phyloP scores from a whole-genome alignment of 2,329 filamentous ascomycete genomes.

The Alternaria solani region DNA sequence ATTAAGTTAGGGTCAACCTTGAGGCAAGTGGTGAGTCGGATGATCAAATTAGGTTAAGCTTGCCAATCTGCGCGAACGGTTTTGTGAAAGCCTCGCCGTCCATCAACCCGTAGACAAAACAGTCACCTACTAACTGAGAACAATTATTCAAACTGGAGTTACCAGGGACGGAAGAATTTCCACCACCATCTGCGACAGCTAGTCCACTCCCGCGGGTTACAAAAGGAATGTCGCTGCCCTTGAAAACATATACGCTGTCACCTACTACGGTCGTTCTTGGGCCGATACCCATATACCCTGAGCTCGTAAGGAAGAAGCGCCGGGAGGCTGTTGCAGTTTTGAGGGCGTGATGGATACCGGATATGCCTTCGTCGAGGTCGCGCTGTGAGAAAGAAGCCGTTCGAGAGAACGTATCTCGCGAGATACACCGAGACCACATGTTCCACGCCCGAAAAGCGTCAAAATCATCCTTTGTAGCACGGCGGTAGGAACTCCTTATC shows the following conservation, averaged over 20 bases:
- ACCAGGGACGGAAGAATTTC: background rate
- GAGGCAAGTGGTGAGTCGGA: background rate
- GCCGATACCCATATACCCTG: constrained; percentile 31
- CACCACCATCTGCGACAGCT: background rate
- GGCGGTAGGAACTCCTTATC: constrained; percentile 12
- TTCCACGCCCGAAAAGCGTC: constrained; percentile 26
- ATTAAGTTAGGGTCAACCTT: background rate
- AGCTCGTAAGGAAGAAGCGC: constrained; percentile 29
- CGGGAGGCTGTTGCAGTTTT: constrained; percentile 28
- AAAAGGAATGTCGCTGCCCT: constrained; percentile 28
- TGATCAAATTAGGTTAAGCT: constrained; percentile 7
- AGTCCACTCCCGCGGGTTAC: constrained; percentile 13
- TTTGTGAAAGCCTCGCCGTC: constrained; percentile 24
- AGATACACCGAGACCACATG: constrained; percentile 34
- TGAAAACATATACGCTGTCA: constrained; percentile 23
- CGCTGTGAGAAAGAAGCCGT: constrained; percentile 14
- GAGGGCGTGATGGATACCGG: constrained; percentile 25
- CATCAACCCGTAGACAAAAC: constrained; percentile 30
- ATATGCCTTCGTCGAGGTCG: constrained; percentile 25
- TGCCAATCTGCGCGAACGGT: background rate
- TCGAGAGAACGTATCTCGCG: constrained; percentile 25
- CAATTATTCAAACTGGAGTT: background rate
- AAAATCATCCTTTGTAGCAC: constrained; percentile 20
- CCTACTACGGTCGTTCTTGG: constrained; percentile 22
- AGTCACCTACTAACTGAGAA: constrained; percentile 25